These are phyloP conservation scores for Plasmopara muralis DNA, from an alignment of 352 stramenopile species.

Conservation along the genomic window DNA sequence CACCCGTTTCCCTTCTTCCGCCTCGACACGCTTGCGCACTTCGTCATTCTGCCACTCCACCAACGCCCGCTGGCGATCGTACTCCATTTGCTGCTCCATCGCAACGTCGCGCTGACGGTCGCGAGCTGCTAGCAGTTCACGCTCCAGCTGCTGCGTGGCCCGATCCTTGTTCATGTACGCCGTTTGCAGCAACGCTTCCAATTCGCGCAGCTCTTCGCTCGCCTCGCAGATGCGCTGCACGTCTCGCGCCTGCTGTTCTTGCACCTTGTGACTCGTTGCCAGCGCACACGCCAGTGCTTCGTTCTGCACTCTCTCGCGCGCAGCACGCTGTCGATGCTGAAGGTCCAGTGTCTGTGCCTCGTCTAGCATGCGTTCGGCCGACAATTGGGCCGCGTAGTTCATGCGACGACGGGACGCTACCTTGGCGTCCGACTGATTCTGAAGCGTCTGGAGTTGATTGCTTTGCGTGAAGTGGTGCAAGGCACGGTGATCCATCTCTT, in stretches of 20 bases:
- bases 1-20: constrained; percentile 56
- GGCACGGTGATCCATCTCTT: constrained; percentile 50
- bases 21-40: constrained; percentile 54
- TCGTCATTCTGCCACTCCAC: constrained; percentile 59
- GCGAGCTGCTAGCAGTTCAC: constrained; percentile 61
- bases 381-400: constrained; percentile 60
- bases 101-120: constrained; percentile 71
- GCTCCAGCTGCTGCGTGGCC: constrained; percentile 84
- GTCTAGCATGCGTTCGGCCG: constrained; percentile 63
- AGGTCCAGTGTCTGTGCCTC: constrained; percentile 20
- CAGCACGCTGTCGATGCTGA: constrained; percentile 21
- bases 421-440: constrained; percentile 60
- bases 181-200: constrained; percentile 86
- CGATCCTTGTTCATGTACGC: constrained; percentile 93
- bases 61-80: constrained; percentile 78
- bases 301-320: constrained; percentile 59
- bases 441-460: constrained; percentile 53
- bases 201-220: constrained; percentile 85
- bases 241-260: constrained; percentile 78
- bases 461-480: constrained; percentile 44
- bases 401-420: constrained; percentile 37
- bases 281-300: constrained; percentile 65
- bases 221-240: constrained; percentile 88
- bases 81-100: constrained; percentile 92
- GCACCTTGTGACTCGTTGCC: constrained; percentile 45